These are phyloP conservation scores for Tuber calosporum DNA, from an alignment of 495 filamentous ascomycete genomes.

Conservation along the genomic window DNA sequence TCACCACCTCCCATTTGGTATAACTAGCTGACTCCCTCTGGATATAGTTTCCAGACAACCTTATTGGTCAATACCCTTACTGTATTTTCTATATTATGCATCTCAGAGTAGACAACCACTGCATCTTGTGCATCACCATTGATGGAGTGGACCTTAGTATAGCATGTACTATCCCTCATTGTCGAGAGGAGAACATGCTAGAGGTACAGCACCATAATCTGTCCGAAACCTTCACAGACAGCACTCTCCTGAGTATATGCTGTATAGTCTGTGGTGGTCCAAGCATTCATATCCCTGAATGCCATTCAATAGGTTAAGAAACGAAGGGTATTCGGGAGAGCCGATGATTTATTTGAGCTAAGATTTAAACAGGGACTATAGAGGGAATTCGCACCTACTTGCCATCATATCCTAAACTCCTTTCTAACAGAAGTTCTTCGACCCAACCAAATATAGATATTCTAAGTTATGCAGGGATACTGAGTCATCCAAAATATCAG, in stretches of 20 bases:
- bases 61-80: conserved; percentile 74
- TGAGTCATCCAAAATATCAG: conserved; percentile 95
- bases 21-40: conserved; percentile 80
- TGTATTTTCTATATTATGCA: conserved; percentile 89
- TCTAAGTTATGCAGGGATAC: conserved; percentile 94
- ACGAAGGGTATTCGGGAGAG: neutral
- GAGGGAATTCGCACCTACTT: conserved; percentile 45
- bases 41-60: conserved; percentile 72
- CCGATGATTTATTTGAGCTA: neutral
- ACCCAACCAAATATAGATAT: conserved; percentile 97
- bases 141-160: conserved; percentile 94
- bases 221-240: conserved; percentile 92
- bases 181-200: conserved; percentile 90
- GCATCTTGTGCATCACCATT: conserved; percentile 91
- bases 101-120: conserved; percentile 96
- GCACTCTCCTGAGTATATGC: conserved; percentile 91
- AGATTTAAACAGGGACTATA: neutral
- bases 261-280: conserved; percentile 90
- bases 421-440: conserved; percentile 87
- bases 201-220: conserved; percentile 88
- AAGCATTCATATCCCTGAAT: conserved; percentile 91
- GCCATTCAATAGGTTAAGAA: conserved; percentile 48
- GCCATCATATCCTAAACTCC: conserved; percentile 90
- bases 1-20: conserved; percentile 99
- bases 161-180: conserved; percentile 82